phyloP scores from a whole-genome alignment of 2,329 filamentous ascomycete genomes.

The Alternaria angustiovoidea region DNA sequence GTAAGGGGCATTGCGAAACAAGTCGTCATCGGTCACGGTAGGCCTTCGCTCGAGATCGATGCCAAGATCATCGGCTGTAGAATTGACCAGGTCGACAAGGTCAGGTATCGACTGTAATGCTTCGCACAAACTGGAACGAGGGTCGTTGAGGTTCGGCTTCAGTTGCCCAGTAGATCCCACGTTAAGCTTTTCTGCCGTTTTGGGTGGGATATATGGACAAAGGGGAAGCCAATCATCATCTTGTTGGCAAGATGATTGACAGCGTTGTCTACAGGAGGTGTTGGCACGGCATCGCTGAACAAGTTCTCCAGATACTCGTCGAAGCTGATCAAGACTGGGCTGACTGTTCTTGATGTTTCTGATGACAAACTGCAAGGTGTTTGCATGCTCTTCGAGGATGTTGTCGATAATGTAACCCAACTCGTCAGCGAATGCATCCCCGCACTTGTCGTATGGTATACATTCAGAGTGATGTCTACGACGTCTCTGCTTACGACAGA shows the following conservation, averaged over 20 bases:
- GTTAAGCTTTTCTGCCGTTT: slow-evolving; percentile 37
- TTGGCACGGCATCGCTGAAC: slow-evolving; percentile 23
- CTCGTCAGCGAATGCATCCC: slow-evolving; percentile 43
- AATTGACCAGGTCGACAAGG: slow-evolving; percentile 48
- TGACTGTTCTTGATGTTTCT: slow-evolving; percentile 45
- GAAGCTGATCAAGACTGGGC: slow-evolving; percentile 27
- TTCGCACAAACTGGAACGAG: slow-evolving; percentile 24
- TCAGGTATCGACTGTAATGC: slow-evolving; percentile 45
- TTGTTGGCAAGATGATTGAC: not conserved
- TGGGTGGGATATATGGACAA: slow-evolving; percentile 26
- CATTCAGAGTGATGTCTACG: slow-evolving; percentile 26
- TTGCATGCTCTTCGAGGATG: slow-evolving; percentile 53
- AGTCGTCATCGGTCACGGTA: slow-evolving; percentile 31
- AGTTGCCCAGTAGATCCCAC: slow-evolving; percentile 34
- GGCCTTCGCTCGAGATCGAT: slow-evolving; percentile 39
- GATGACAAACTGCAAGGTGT: slow-evolving; percentile 51
- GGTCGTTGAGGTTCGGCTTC: slow-evolving; percentile 45
- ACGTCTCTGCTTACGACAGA: slow-evolving; percentile 6
- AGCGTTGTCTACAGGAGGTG: slow-evolving; percentile 6
- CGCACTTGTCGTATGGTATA: slow-evolving; percentile 30
- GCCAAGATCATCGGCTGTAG: slow-evolving; percentile 48
- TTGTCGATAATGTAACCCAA: slow-evolving; percentile 51
- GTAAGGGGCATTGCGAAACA: slow-evolving; percentile 35
- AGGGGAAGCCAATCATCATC: slow-evolving; percentile 20
- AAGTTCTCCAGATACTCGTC: slow-evolving; percentile 28